These are phyloP conservation scores for Earliella scabrosa DNA, from an alignment of 1,284 basidiomycete species.

Conservation along the genomic window DNA sequence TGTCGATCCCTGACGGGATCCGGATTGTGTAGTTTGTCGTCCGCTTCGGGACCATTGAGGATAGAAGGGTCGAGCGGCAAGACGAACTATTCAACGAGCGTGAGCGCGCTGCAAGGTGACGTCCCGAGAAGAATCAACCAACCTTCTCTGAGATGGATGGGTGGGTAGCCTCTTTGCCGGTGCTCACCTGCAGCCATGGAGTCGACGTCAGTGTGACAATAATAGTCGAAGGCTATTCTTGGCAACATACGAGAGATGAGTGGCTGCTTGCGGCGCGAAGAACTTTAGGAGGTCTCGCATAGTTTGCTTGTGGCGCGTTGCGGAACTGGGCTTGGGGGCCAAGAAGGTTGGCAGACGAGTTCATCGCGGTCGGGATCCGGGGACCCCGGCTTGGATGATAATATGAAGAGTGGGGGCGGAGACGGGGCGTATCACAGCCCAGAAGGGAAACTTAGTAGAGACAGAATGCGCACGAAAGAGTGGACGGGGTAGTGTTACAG, in stretches of 20 bases:
- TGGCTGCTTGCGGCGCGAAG: not conserved
- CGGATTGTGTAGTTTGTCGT: constrained; percentile 77
- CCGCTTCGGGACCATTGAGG: constrained; percentile 68
- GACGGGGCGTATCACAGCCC: not conserved
- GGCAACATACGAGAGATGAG: not conserved
- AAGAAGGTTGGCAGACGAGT: constrained; percentile 21
- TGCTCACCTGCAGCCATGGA: constrained; percentile 15
- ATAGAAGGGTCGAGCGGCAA: constrained; percentile 70
- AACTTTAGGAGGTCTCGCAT: constrained; percentile 40
- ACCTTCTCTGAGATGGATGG: constrained; percentile 41
- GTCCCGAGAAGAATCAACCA: not conserved
- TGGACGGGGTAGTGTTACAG: not conserved
- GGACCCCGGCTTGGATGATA: not conserved
- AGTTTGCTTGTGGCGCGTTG: constrained; percentile 50
- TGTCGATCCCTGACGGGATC: constrained; percentile 73
- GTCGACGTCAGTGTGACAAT: not conserved
- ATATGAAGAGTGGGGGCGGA: not conserved
- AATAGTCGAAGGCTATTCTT: constrained; percentile 1
- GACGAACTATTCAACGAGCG: constrained; percentile 54
- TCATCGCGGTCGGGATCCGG: not conserved
- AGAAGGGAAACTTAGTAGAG: not conserved
- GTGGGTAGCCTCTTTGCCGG: constrained; percentile 19
- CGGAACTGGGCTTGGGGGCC: constrained; percentile 11
- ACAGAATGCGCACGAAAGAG: not conserved
- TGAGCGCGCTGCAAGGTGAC: not conserved